These are phyloP conservation scores for Dissophora globulifera DNA, from an alignment of 192 early-diverging fungal species.

Conservation along the genomic window DNA sequence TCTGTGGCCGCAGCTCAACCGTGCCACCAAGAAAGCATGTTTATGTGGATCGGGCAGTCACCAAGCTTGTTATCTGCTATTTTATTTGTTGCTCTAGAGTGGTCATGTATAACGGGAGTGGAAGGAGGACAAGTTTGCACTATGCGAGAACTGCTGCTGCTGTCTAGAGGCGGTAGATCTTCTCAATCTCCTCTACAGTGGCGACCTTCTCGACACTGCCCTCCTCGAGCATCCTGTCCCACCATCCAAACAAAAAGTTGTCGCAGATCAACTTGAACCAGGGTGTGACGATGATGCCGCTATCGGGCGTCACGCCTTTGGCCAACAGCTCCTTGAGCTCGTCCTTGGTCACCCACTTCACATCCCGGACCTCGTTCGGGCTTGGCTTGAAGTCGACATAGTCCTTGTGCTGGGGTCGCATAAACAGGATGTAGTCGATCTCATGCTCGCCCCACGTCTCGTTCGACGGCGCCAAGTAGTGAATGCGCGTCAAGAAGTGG, in stretches of 20 bases:
- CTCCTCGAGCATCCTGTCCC: constrained; percentile 74
- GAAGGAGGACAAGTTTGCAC: neutral
- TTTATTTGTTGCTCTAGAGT: no score
- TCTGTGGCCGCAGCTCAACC: no score
- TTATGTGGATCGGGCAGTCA: no score
- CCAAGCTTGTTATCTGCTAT: no score
- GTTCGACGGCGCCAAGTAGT: constrained; percentile 95
- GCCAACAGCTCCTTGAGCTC: constrained; percentile 69
- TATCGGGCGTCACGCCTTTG: constrained; percentile 28
- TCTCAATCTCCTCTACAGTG: constrained; percentile 21
- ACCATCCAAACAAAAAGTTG: constrained; percentile 96
- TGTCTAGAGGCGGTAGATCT: constrained; percentile 46
- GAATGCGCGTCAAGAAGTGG: constrained; percentile 92
- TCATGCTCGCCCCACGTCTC: constrained; percentile 99
- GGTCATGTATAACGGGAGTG: no score
- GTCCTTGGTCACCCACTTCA: constrained; percentile 83
- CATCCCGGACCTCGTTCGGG: constrained; percentile 90
- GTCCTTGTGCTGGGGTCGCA: constrained; percentile 69
- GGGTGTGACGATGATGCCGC: constrained; percentile 76
- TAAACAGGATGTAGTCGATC: constrained; percentile 95
- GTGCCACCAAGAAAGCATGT: constrained; percentile 22
- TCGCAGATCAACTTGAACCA: constrained; percentile 97
- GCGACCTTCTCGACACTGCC: constrained; percentile 50
- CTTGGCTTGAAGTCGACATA: constrained; percentile 78
- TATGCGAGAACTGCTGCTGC: neutral